Evolutionary conservation across 352 stramenopile genomes (phyloP).

Genomic region (Globisporangium abappressorium): DNA sequence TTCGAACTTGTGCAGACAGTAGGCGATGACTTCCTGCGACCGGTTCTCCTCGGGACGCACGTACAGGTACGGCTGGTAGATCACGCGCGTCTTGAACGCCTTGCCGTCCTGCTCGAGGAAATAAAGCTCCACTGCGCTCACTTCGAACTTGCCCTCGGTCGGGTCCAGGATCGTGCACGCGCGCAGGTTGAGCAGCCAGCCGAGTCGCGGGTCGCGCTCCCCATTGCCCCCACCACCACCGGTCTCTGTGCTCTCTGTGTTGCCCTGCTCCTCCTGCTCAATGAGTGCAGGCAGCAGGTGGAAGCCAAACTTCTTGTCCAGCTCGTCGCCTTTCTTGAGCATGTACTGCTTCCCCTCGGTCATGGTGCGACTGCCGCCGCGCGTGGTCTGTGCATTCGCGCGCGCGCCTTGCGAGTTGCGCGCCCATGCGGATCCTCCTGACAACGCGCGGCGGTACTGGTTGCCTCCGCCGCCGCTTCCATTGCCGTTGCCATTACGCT

Average conservation of each 20-base stretch:
- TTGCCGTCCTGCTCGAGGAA: slow-evolving; percentile 92
- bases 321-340: slow-evolving; percentile 57
- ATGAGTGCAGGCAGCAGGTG: slow-evolving; percentile 54
- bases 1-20: slow-evolving; percentile 85
- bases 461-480: slow-evolving; percentile 18
- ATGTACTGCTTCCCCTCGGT: slow-evolving; percentile 56
- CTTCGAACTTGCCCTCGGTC: slow-evolving; percentile 69
- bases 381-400: slow-evolving; percentile 41
- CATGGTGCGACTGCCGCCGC: slow-evolving; percentile 41
- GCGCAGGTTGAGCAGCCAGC: slow-evolving; percentile 75
- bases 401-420: slow-evolving; percentile 72
- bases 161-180: slow-evolving; percentile 54
- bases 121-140: slow-evolving; percentile 93
- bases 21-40: slow-evolving; percentile 71
- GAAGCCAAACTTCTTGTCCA: slow-evolving; percentile 75
- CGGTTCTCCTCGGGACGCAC: slow-evolving; percentile 66
- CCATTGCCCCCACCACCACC: not conserved
- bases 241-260: not conserved
- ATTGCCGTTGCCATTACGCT: slow-evolving; percentile 10
- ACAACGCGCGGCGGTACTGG: slow-evolving; percentile 51
- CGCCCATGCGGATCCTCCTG: slow-evolving; percentile 56
- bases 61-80: slow-evolving; percentile 98
- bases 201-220: slow-evolving; percentile 34
- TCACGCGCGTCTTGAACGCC: slow-evolving; percentile 95
- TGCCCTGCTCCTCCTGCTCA: slow-evolving; percentile 39